Evolutionary conservation across 306 rosid species (phyloP).

Genomic region (Fagus crenata): DNA sequence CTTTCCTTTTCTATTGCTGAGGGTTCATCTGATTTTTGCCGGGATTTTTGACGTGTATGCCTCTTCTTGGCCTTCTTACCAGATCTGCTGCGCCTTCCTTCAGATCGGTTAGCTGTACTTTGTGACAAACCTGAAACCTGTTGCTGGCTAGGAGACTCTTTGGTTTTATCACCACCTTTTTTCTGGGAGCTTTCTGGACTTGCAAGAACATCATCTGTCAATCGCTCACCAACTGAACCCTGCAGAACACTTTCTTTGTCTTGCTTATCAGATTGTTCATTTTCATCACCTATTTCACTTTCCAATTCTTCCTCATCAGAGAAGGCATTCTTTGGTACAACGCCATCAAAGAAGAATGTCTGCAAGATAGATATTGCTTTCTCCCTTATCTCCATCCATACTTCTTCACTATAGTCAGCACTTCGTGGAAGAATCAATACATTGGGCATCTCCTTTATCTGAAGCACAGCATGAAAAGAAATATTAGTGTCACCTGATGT

Average conservation of each 20-base stretch:
- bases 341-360: conserved; percentile 76
- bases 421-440: conserved; percentile 98
- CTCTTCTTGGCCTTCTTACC: conserved; percentile 95
- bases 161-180: conserved; percentile 52
- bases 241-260: conserved; percentile 59
- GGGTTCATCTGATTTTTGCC: conserved; percentile 61
- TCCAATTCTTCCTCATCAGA: conserved; percentile 76
- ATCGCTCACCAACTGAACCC: conserved; percentile 55
- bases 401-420: conserved; percentile 99
- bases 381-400: conserved; percentile 99
- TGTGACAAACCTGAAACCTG: conserved; percentile 73
- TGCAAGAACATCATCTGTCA: conserved; percentile 47
- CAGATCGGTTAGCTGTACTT: conserved; percentile 58
- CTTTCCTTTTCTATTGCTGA: conserved; percentile 67
- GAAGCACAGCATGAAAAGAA: conserved; percentile 38
- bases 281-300: conserved; percentile 64
- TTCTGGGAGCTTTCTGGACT: conserved; percentile 67
- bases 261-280: conserved; percentile 57
- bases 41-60: conserved; percentile 75
- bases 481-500: conserved; percentile 20
- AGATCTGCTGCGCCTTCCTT: conserved; percentile 84
- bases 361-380: conserved; percentile 86
- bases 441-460: conserved; percentile 99
- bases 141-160: conserved; percentile 59
- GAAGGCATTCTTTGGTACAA: conserved; percentile 69